phyloP scores from a whole-genome alignment of 192 early-diverging fungal species.

The Backusella australiensis region DNA sequence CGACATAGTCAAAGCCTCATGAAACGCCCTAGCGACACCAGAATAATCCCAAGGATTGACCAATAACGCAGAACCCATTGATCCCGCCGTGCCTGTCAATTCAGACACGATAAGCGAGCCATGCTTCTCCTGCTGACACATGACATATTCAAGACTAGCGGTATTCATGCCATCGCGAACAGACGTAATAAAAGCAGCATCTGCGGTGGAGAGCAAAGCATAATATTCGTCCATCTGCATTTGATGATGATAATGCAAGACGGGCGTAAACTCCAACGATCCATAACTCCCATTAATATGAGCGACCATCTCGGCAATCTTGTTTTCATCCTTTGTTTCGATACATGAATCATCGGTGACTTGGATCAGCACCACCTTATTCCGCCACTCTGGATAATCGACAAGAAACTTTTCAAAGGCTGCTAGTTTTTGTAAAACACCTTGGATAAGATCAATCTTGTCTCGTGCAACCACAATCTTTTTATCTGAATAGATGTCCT shows the following conservation, averaged over 20 bases:
- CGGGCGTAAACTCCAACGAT: slow-evolving; percentile 91
- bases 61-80: slow-evolving; percentile 70
- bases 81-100: slow-evolving; percentile 92
- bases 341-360: slow-evolving; percentile 83
- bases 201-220: slow-evolving; percentile 89
- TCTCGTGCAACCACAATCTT: slow-evolving; percentile 94
- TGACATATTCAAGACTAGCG: slow-evolving; percentile 88
- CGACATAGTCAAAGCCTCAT: slow-evolving; percentile 68
- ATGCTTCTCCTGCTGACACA: slow-evolving; percentile 89
- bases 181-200: slow-evolving; percentile 87
- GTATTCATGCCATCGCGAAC: slow-evolving; percentile 99
- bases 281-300: slow-evolving; percentile 95
- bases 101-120: slow-evolving; percentile 92
- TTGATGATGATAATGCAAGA: slow-evolving; percentile 90
- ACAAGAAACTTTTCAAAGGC: slow-evolving; percentile 92
- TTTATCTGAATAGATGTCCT: slow-evolving; percentile 86
- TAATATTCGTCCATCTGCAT: slow-evolving; percentile 95
- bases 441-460: slow-evolving; percentile 91
- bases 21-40: slow-evolving; percentile 77
- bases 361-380: slow-evolving; percentile 93
- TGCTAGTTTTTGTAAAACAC: slow-evolving; percentile 90
- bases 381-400: slow-evolving; percentile 89
- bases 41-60: slow-evolving; percentile 90
- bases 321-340: slow-evolving; percentile 67
- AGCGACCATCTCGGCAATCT: slow-evolving; percentile 86